phyloP scores from a whole-genome alignment of 352 stramenopile species.

The Blastocystis sp. region DNA sequence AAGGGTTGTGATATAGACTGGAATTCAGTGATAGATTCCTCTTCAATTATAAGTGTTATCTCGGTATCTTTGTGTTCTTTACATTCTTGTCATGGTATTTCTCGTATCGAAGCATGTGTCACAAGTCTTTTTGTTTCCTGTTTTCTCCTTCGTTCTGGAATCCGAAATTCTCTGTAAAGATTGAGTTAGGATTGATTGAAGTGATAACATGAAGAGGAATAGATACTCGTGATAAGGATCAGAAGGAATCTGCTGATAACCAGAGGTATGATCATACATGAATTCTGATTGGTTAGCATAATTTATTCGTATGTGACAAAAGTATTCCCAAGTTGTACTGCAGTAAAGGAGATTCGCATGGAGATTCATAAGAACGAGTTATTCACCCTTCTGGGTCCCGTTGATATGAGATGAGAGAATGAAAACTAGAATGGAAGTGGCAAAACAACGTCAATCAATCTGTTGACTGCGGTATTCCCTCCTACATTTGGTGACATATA shows the following conservation, averaged over 20 bases:
- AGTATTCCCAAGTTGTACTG: background rate
- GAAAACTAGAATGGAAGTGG: constrained; percentile 50
- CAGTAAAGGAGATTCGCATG: constrained; percentile 16
- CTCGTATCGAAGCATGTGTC: constrained; percentile 14
- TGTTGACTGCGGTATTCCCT: constrained; percentile 35
- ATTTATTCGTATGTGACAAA: constrained; percentile 12
- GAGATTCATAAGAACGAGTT: background rate
- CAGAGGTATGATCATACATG: background rate
- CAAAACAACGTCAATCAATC: constrained; percentile 54
- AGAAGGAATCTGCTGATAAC: too few species aligned
- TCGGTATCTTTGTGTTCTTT: background rate
- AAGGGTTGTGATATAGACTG: too few species aligned
- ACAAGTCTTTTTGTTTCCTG: background rate
- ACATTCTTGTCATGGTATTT: constrained; percentile 4
- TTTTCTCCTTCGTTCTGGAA: background rate
- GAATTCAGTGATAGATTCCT: too few species aligned
- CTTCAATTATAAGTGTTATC: too few species aligned
- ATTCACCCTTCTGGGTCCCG: background rate
- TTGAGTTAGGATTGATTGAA: background rate
- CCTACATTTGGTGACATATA: constrained; percentile 56
- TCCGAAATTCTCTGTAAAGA: background rate
- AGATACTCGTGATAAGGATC: background rate
- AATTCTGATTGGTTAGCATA: background rate
- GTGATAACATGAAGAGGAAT: background rate
- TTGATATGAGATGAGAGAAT: background rate